phyloP scores from a whole-genome alignment of 495 filamentous ascomycete genomes.

The Astrothelium subdiscretum region DNA sequence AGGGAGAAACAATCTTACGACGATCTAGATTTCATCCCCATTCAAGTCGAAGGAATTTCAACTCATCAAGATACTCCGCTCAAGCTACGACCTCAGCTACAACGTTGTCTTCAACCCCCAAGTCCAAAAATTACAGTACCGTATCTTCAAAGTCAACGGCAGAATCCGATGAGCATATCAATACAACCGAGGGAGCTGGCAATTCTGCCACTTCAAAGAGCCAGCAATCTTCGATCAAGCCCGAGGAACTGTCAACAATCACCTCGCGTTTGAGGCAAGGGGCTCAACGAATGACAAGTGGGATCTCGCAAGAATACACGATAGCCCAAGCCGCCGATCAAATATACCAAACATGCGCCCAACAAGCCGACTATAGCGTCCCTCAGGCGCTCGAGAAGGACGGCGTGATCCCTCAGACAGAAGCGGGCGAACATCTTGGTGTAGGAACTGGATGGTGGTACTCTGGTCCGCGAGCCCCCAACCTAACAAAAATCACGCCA shows the following conservation, averaged over 20 bases:
- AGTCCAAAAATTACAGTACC: not conserved
- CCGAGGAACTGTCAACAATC: not conserved
- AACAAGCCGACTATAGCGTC: slow-evolving; percentile 58
- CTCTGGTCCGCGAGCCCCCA: slow-evolving; percentile 17
- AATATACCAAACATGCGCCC: slow-evolving; percentile 65
- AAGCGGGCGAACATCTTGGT: slow-evolving; percentile 67
- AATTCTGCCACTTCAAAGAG: not conserved
- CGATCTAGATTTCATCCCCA: not conserved
- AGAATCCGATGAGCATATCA: not conserved
- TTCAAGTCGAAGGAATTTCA: not conserved
- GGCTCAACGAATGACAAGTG: not conserved
- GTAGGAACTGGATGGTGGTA: slow-evolving; percentile 73
- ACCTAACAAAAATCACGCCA: not conserved
- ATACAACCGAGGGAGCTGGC: not conserved
- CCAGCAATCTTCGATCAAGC: not conserved
- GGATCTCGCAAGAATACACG: slow-evolving; percentile 38
- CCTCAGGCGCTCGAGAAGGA: slow-evolving; percentile 23
- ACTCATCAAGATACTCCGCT: not conserved
- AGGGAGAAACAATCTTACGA: not conserved
- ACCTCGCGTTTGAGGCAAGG: not conserved
- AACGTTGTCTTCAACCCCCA: not conserved
- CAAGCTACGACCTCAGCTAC: not conserved
- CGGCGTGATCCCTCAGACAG: slow-evolving; percentile 46
- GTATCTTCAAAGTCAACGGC: not conserved
- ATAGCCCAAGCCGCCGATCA: slow-evolving; percentile 67